Evolutionary conservation across 2,329 filamentous ascomycete genomes (phyloP), one percentile per base, ranked within the genome.

Genomic region (Akanthomyces dipterigenus): DNA sequence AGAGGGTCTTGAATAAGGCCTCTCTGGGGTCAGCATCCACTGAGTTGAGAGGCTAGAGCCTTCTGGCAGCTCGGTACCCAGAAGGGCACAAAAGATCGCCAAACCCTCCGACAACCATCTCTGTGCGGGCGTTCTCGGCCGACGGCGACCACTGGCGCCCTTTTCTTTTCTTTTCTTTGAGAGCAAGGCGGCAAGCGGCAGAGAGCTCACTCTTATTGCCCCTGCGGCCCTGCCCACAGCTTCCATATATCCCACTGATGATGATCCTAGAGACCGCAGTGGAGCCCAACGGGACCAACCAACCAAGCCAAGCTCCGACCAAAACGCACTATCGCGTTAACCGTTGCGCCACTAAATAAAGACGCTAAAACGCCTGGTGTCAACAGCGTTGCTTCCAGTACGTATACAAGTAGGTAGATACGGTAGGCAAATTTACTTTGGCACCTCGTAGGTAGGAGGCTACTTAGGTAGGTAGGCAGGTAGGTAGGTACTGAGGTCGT

Each of bases 281-380:
- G 55, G 45, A 14, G 26, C 50, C 26, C 18, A 51, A 57, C 45
- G 55, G 53, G 51, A 24, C n/a, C n/a, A n/a, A 18, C 38, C 22
- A 43, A 34, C 18, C n/a, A 36, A 28, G 14, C 31, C 36, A 38
- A 38, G n/a, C 48, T 51, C 48, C 16, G 36, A 28, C 45, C 24
- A 5, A 7, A 11, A 9, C 22, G 11, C 14, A 28, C 36, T 51
- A 51, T 43, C 46, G 46, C 45, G 56, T 46, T 43, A 51, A 59
- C 46, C 46, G 56, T 59, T 59, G 38, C 56, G 56, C 46, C 48
- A 51, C 55, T 50, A 34, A 51, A 57, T 50, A 34, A 51, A 57
- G 16, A 42, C 42, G 46, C 56, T 59, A 43, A 43, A 51, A 34
- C 28, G n/a, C 55, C 22, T 22, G 12, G 24, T 43, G n/a, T 26